phyloP scores from a whole-genome alignment of 768 basidiomycete species.

The Suillus subalutaceus region DNA sequence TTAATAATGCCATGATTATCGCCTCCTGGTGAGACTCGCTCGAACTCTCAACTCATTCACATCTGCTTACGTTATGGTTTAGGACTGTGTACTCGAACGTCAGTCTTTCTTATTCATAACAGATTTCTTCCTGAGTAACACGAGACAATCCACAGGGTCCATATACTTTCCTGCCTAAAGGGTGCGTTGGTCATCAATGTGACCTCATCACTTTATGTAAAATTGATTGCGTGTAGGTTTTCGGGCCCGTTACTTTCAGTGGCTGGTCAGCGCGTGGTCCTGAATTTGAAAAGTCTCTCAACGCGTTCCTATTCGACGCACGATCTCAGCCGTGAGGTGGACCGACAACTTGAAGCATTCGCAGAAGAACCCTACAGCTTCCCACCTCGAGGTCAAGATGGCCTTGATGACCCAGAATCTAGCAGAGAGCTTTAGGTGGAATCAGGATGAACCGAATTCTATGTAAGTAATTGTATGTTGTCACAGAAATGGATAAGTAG shows the following conservation, averaged over 20 bases:
- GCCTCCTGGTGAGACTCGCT: slow-evolving; percentile 11
- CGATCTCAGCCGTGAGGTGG: slow-evolving; percentile 22
- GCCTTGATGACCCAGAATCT: not conserved
- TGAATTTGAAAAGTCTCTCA: slow-evolving; percentile 22
- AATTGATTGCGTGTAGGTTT: slow-evolving; percentile 8
- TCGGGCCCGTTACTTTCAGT: slow-evolving; percentile 21
- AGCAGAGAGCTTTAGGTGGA: not conserved
- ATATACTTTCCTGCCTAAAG: slow-evolving; percentile 5
- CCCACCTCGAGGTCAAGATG: not conserved
- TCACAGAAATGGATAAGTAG: not conserved
- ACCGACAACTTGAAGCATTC: slow-evolving; percentile 18
- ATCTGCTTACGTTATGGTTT: not conserved
- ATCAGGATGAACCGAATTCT: not conserved
- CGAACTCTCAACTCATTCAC: not conserved
- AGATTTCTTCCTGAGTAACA: not conserved
- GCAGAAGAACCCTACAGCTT: not conserved
- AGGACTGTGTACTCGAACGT: slow-evolving; percentile 9
- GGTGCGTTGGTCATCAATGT: slow-evolving; percentile 5
- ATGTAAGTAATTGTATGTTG: not conserved
- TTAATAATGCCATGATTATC: slow-evolving; percentile 1
- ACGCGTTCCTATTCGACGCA: slow-evolving; percentile 7
- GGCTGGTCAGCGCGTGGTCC: slow-evolving; percentile 27
- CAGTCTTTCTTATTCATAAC: not conserved
- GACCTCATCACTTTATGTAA: not conserved
- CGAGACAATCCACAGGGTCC: slow-evolving; percentile 6